These are phyloP conservation scores for Lachnellula willkommii DNA, from an alignment of 2,329 filamentous ascomycete species.

Conservation along the genomic window DNA sequence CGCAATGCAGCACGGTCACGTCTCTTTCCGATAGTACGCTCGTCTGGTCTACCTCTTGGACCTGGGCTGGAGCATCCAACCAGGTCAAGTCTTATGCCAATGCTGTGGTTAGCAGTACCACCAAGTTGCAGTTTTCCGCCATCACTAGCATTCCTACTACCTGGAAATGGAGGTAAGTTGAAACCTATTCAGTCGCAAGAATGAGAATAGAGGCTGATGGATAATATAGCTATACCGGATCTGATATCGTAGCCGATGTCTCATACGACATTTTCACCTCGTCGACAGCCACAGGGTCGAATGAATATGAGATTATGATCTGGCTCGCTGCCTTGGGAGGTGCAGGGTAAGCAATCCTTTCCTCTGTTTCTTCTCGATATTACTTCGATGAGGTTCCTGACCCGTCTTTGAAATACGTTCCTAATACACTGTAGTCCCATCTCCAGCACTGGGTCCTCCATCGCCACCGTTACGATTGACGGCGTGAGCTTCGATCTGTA, in stretches of 20 bases:
- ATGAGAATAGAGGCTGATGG: background rate
- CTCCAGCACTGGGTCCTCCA: slow-evolving; percentile 44
- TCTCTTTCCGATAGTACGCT: slow-evolving; percentile 31
- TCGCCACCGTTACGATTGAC: slow-evolving; percentile 49
- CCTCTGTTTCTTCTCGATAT: too few species aligned
- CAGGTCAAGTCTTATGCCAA: slow-evolving; percentile 41
- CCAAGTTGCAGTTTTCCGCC: slow-evolving; percentile 32
- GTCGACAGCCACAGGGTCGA: slow-evolving; percentile 34
- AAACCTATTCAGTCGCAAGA: background rate
- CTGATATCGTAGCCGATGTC: slow-evolving; percentile 49
- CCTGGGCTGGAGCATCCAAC: slow-evolving; percentile 33
- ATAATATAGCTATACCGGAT: slow-evolving; percentile 40
- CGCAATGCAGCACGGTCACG: slow-evolving; percentile 38
- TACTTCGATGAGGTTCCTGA: too few species aligned
- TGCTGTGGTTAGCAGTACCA: slow-evolving; percentile 34
- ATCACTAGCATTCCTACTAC: slow-evolving; percentile 35
- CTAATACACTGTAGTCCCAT: slow-evolving; percentile 36
- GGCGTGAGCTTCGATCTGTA: slow-evolving; percentile 52
- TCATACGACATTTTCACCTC: slow-evolving; percentile 58
- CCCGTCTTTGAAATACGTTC: too few species aligned
- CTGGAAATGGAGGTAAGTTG: slow-evolving; percentile 38
- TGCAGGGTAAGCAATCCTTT: slow-evolving; percentile 35
- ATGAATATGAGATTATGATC: slow-evolving; percentile 60
- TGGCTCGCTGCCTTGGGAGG: slow-evolving; percentile 53
- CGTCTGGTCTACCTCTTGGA: slow-evolving; percentile 37